Evolutionary conservation across 1,284 basidiomycete genomes (phyloP).

Genomic region (Papiliotrema fonsecae): DNA sequence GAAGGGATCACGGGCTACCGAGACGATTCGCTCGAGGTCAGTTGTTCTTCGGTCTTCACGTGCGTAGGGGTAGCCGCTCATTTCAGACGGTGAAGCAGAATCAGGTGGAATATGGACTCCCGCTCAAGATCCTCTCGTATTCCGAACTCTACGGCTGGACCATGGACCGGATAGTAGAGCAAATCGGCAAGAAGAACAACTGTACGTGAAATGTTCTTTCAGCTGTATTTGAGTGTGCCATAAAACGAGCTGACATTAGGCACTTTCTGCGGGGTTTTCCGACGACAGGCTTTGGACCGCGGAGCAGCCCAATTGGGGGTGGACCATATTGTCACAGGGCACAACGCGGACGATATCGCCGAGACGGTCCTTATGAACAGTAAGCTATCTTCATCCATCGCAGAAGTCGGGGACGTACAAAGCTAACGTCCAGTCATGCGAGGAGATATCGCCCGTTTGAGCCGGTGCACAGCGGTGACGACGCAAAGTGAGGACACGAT

Average conservation of each 20-base stretch:
- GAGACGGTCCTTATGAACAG: constrained; percentile 99
- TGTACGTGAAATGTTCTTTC: constrained; percentile 58
- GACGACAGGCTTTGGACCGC: constrained; percentile 90
- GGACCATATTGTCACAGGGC: constrained; percentile 97
- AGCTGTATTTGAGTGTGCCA: neutral
- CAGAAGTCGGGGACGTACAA: neutral
- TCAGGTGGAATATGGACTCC: constrained; percentile 89
- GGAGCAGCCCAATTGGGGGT: constrained; percentile 84
- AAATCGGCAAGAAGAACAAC: constrained; percentile 96
- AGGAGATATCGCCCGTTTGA: constrained; percentile 90
- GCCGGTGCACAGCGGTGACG: constrained; percentile 88
- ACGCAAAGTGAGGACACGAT: constrained; percentile 93
- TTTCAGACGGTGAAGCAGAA: constrained; percentile 97
- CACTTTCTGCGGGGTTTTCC: constrained; percentile 97
- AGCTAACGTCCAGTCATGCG: constrained; percentile 70
- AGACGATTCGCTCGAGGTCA: constrained; percentile 91
- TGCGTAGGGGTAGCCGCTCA: no score
- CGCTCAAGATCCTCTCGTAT: constrained; percentile 93
- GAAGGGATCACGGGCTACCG: constrained; percentile 98
- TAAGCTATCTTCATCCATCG: constrained; percentile 48
- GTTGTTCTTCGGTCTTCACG: constrained; percentile 16
- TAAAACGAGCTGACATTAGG: constrained; percentile 39
- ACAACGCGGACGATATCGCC: constrained; percentile 98
- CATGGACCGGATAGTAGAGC: constrained; percentile 92
- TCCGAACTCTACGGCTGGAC: constrained; percentile 98